A percentile compares a stretch with the other conserved stretches of the same genome.
Conservation (phyloP, 2,329 filamentous ascomycete species). For the Torrubiellomyces zombiae region DNA sequence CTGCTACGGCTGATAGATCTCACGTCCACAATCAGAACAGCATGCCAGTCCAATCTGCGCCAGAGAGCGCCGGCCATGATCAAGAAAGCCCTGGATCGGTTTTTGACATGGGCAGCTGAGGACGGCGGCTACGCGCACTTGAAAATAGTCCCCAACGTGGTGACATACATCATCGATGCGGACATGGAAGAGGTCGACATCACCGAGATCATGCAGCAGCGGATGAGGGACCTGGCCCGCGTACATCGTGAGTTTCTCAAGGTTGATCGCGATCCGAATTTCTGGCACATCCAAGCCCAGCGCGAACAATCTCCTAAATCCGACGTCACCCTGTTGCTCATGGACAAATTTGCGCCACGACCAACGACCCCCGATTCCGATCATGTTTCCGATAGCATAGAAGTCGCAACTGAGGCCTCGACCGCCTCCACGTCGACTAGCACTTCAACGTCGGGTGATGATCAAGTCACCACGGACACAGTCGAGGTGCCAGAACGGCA, state of each 20-base stretch:
- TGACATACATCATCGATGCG: slow-evolving; percentile 19
- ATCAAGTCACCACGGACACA: no score
- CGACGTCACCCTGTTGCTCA: no score
- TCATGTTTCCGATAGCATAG: no score
- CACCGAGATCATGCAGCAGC: slow-evolving; percentile 16
- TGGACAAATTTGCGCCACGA: no score
- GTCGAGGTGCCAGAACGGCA: no score
- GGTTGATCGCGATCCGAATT: slow-evolving; percentile 10
- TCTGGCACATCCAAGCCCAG: slow-evolving; percentile 19
- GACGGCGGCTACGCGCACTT: slow-evolving; percentile 20
- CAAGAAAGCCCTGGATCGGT: slow-evolving; percentile 17
- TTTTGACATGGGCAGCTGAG: slow-evolving; percentile 23
- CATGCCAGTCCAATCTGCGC: slow-evolving; percentile 17
- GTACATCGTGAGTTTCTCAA: slow-evolving; percentile 20
- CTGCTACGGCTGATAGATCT: slow-evolving; percentile 23
- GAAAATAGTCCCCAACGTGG: slow-evolving; percentile 20
- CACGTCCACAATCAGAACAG: slow-evolving; percentile 16
- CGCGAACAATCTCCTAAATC: no score
- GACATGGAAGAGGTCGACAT: slow-evolving; percentile 13
- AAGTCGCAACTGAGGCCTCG: no score
- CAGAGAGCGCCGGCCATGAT: slow-evolving; percentile 16
- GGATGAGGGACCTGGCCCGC: slow-evolving; percentile 18
- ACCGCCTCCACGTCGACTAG: no score
- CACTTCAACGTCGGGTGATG: no score
- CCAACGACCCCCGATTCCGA: no score